These are phyloP conservation scores for Tolypocladium amazonense DNA, from an alignment of 2,329 filamentous ascomycete species.

Conservation along the genomic window DNA sequence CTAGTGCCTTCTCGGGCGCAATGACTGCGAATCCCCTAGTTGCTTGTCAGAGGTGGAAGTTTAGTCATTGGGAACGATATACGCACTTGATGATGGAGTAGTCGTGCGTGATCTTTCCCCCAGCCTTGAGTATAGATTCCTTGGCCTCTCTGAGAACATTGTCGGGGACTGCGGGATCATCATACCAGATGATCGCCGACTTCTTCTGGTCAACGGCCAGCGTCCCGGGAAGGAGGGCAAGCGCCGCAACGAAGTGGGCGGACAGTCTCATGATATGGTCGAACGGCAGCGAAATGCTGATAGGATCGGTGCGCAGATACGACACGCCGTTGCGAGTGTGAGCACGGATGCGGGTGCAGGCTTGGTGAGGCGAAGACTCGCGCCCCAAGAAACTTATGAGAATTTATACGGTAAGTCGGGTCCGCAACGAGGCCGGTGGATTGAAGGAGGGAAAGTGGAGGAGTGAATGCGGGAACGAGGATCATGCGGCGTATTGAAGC, in stretches of 20 bases:
- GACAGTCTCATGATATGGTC: slow-evolving; percentile 51
- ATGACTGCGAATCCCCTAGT: slow-evolving; percentile 67
- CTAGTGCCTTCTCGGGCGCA: slow-evolving; percentile 57
- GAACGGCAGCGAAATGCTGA: not conserved
- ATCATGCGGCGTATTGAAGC: not conserved
- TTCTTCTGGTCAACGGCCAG: slow-evolving; percentile 57
- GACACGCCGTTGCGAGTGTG: not conserved
- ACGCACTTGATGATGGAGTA: slow-evolving; percentile 59
- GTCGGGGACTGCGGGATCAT: slow-evolving; percentile 52
- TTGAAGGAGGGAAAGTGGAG: not conserved
- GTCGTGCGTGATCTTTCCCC: slow-evolving; percentile 70
- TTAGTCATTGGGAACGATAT: not conserved
- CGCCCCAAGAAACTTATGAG: no score
- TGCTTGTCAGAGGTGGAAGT: slow-evolving; percentile 12
- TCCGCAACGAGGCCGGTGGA: not conserved
- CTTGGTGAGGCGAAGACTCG: not conserved
- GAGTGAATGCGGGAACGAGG: not conserved
- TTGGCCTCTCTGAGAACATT: slow-evolving; percentile 61
- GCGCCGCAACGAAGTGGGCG: slow-evolving; percentile 39
- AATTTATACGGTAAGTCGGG: not conserved
- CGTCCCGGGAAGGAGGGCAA: slow-evolving; percentile 47
- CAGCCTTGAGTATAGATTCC: slow-evolving; percentile 55
- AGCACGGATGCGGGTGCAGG: not conserved
- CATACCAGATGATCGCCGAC: slow-evolving; percentile 70
- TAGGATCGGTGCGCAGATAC: not conserved